Percentiles rank a stretch among this genome's conserved stretches.
Conservation (phyloP, 306 rosid species). For the Myrica gale region DNA sequence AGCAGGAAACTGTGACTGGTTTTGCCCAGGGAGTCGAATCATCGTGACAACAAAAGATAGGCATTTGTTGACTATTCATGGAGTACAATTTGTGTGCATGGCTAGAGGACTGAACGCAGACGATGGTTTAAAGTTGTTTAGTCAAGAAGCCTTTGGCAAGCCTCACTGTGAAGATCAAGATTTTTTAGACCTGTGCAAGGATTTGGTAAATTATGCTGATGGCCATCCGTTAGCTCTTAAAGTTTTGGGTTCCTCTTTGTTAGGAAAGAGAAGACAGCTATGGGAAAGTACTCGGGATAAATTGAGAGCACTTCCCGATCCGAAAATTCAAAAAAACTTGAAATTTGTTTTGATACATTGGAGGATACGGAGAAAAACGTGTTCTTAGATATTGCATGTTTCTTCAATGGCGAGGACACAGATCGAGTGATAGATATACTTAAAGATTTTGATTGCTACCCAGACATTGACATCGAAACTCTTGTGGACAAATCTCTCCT, state of each 20-base stretch:
- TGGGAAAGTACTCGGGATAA: slow-evolving; percentile 23
- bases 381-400: slow-evolving; percentile 33
- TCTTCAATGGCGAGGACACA: slow-evolving; percentile 23
- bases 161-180: neutral
- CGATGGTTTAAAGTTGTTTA: slow-evolving; percentile 26
- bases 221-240: slow-evolving; percentile 34
- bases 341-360: slow-evolving; percentile 26
- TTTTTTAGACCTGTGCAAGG: slow-evolving; percentile 6
- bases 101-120: neutral
- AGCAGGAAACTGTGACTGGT: neutral
- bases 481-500: slow-evolving; percentile 26
- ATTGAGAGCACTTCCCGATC: neutral
- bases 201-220: slow-evolving; percentile 6
- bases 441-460: neutral
- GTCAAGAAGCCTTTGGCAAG: slow-evolving; percentile 7
- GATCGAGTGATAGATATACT: slow-evolving; percentile 11
- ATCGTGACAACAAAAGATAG: neutral
- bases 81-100: neutral
- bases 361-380: neutral
- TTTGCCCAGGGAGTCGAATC: neutral
- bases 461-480: slow-evolving; percentile 1
- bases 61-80: neutral
- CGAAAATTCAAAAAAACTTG: neutral
- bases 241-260: slow-evolving; percentile 22
- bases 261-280: neutral